Conservation (phyloP, 331 rosid species). For the Acacia concinna region DNA sequence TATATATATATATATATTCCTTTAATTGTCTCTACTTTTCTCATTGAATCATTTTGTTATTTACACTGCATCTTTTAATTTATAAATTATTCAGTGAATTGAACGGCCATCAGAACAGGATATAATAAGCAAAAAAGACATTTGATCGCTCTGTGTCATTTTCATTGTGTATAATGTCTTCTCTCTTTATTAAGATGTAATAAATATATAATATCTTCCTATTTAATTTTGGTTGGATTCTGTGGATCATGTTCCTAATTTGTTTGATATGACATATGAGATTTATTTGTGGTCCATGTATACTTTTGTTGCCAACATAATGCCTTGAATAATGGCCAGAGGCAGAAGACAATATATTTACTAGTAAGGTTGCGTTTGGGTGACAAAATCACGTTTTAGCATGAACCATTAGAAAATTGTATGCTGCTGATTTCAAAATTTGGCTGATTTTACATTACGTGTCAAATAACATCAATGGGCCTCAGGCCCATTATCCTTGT, state of each 20-base stretch:
- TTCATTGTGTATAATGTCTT: not conserved
- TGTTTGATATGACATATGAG: not conserved
- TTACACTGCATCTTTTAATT: not conserved
- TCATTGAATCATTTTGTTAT: not conserved
- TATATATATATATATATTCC: no score
- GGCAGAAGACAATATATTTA: not conserved
- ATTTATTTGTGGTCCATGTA: not conserved
- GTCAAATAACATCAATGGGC: not conserved
- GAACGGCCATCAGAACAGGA: not conserved
- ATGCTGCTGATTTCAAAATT: not conserved
- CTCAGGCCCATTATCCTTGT: not conserved
- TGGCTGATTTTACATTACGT: not conserved
- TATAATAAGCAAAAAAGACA: not conserved
- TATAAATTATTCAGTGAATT: not conserved
- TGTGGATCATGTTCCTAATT: not conserved
- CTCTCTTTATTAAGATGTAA: not conserved
- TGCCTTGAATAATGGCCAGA: not conserved
- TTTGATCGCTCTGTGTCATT: not conserved
- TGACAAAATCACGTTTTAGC: not conserved
- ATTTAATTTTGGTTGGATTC: not conserved
- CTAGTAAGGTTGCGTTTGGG: not conserved
- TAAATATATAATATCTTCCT: not conserved
- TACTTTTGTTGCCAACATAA: not conserved
- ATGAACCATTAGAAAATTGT: no score
- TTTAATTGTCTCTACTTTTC: not conserved